Evolutionary conservation across 2,329 filamentous ascomycete species (phyloP).

Genomic region (Phialophora chinensis): DNA sequence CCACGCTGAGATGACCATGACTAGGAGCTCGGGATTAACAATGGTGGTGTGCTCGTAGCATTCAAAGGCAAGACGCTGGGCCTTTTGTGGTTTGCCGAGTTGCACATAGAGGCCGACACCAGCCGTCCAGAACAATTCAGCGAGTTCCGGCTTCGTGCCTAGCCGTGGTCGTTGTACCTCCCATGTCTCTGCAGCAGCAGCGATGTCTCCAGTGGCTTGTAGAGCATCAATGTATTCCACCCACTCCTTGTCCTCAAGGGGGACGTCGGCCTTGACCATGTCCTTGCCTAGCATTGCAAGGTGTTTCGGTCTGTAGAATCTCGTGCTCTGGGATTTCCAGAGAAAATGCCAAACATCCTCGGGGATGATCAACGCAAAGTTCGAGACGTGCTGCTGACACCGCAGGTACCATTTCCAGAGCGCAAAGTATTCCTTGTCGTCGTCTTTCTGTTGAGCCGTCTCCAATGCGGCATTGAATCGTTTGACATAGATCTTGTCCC

Average conservation of each 20-base stretch:
- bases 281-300: constrained; percentile 69
- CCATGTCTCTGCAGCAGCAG: constrained; percentile 68
- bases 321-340: constrained; percentile 64
- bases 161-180: constrained; percentile 49
- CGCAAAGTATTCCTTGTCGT: constrained; percentile 43
- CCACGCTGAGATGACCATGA: constrained; percentile 73
- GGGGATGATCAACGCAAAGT: constrained; percentile 63
- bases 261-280: constrained; percentile 64
- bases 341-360: constrained; percentile 67
- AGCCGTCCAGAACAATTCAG: constrained; percentile 52
- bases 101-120: constrained; percentile 60
- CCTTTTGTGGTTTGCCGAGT: constrained; percentile 54
- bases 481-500: constrained; percentile 48
- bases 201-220: constrained; percentile 66
- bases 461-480: constrained; percentile 50
- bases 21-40: constrained; percentile 45
- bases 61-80: constrained; percentile 56
- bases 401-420: constrained; percentile 59
- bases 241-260: constrained; percentile 63
- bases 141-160: constrained; percentile 23
- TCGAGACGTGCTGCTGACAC: constrained; percentile 54
- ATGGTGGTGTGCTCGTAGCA: constrained; percentile 42
- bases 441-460: constrained; percentile 43
- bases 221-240: constrained; percentile 72
- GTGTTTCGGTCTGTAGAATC: constrained; percentile 63